phyloP scores from a whole-genome alignment of 2,329 filamentous ascomycete species.

The Aspergillus japonicus region DNA sequence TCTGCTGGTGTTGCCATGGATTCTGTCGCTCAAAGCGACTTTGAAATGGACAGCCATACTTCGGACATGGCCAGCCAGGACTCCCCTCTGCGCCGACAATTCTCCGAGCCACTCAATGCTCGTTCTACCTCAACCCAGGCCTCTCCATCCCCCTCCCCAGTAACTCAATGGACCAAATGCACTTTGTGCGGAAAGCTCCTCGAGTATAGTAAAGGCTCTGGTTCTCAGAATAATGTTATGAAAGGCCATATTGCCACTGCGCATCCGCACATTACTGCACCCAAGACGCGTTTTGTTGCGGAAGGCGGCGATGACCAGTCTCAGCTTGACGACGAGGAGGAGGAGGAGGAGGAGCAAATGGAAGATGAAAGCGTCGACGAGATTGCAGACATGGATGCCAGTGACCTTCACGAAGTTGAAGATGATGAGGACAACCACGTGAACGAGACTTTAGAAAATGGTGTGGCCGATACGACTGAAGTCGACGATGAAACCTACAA shows the following conservation, averaged over 20 bases:
- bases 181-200: constrained; percentile 39
- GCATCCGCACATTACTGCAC: constrained; percentile 34
- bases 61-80: constrained; percentile 39
- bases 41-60: constrained; percentile 38
- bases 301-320: constrained; percentile 25
- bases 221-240: constrained; percentile 29
- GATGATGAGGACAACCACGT: constrained; percentile 10
- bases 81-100: constrained; percentile 39
- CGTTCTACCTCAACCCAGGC: constrained; percentile 36
- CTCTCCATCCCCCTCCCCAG: constrained; percentile 35
- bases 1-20: constrained; percentile 27
- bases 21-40: constrained; percentile 33
- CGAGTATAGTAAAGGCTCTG: constrained; percentile 25
- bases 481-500: constrained; percentile 19
- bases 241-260: constrained; percentile 34
- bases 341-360: constrained; percentile 15
- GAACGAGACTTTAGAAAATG: constrained; percentile 19
- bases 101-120: constrained; percentile 38
- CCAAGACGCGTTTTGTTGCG: constrained; percentile 25
- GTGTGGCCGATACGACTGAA: constrained; percentile 17
- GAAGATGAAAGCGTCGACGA: constrained; percentile 16
- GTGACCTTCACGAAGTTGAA: constrained; percentile 17
- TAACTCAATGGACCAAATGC: constrained; percentile 32
- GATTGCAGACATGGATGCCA: constrained; percentile 13
- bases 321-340: constrained; percentile 17